Percentiles rank a stretch among this genome's conserved stretches.
These are phyloP conservation scores for Podospora pseudopauciseta DNA, from an alignment of 495 filamentous ascomycete species.

Conservation along the genomic window DNA sequence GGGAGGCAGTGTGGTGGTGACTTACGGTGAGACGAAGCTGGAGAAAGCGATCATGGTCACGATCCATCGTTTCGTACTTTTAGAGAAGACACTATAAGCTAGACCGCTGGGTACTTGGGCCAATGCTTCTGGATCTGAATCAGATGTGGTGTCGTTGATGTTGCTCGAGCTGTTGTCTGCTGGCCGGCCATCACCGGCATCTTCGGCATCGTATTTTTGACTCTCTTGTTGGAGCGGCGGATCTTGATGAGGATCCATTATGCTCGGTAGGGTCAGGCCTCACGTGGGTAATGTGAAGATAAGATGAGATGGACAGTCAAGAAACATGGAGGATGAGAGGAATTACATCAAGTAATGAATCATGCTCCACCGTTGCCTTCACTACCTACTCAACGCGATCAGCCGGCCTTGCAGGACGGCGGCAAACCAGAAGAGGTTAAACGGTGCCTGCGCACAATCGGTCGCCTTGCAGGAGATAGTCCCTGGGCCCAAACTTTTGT, in stretches of 20 bases:
- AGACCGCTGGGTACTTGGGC: slow-evolving; percentile 38
- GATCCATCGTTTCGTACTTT: slow-evolving; percentile 54
- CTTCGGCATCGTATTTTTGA: background rate
- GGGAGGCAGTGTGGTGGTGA: background rate
- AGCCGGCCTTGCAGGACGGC: background rate
- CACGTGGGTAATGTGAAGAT: background rate
- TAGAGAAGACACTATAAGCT: slow-evolving; percentile 56
- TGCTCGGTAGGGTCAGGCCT: background rate
- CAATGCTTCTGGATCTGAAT: slow-evolving; percentile 25
- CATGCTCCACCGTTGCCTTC: background rate
- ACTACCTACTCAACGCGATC: background rate
- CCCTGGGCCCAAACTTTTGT: background rate
- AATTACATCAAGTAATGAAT: background rate
- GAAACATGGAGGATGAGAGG: background rate
- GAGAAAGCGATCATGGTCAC: slow-evolving; percentile 62
- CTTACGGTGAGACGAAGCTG: slow-evolving; percentile 61
- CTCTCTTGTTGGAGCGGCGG: background rate
- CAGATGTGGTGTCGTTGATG: background rate
- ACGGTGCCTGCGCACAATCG: background rate
- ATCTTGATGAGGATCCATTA: background rate
- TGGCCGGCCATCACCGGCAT: background rate
- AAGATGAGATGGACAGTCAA: background rate
- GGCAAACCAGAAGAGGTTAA: background rate
- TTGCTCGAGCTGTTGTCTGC: slow-evolving; percentile 2
- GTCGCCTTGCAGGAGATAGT: background rate